phyloP scores from a whole-genome alignment of 2,329 filamentous ascomycete species.

The Ilyonectria mors-panacis region DNA sequence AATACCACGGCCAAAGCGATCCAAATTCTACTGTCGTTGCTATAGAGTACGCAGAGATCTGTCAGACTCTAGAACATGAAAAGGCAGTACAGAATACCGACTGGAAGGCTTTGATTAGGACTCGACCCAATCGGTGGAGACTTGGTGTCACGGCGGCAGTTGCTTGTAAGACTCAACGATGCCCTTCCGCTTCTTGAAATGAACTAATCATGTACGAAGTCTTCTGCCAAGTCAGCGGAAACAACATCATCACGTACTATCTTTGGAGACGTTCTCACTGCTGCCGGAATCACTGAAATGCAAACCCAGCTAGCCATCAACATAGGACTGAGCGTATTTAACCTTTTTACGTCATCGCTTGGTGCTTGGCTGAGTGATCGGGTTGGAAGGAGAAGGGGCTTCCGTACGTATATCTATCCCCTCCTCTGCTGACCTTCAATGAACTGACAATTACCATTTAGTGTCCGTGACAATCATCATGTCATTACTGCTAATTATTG shows the following conservation, averaged over 20 bases:
- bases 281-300: not conserved
- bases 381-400: conserved; percentile 15
- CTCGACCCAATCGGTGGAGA: conserved; percentile 12
- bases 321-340: conserved; percentile 15
- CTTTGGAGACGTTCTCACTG: conserved; percentile 2
- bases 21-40: conserved; percentile 4
- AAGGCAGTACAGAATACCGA: conserved; percentile 1
- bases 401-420: not conserved
- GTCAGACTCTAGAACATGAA: conserved; percentile 1
- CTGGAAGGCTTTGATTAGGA: conserved; percentile 10
- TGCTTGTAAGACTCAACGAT: not conserved
- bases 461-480: conserved; percentile 8
- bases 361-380: conserved; percentile 11
- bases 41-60: conserved; percentile 13
- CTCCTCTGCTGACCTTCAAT: not conserved
- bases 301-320: conserved; percentile 20
- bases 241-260: conserved; percentile 15
- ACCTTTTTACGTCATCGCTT: conserved; percentile 9
- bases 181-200: not conserved
- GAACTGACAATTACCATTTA: not conserved
- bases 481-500: conserved; percentile 8
- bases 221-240: conserved; percentile 15
- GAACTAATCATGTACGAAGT: not conserved
- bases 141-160: conserved; percentile 6
- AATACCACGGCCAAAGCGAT: conserved; percentile 10